Percentiles rank a stretch among this genome's conserved stretches.
Evolutionary conservation across 305 asterid genomes (phyloP).

Genomic region (Solanum chacoense): DNA sequence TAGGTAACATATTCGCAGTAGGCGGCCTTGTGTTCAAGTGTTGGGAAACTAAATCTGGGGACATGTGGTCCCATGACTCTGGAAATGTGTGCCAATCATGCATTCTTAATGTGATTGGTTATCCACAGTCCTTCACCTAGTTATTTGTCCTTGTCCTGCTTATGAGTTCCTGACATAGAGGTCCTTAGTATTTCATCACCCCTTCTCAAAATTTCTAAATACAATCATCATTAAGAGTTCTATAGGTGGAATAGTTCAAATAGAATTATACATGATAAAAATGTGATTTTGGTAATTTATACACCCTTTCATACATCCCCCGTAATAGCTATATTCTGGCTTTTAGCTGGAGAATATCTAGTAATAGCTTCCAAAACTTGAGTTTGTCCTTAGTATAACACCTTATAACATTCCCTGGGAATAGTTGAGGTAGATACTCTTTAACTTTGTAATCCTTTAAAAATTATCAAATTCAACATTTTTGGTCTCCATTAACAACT

Average conservation of each 20-base stretch:
- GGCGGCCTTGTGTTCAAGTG: neutral
- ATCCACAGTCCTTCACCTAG: neutral
- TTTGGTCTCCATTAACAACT: neutral
- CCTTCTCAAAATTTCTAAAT: neutral
- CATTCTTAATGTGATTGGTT: neutral
- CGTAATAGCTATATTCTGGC: neutral
- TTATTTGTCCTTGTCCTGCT: neutral
- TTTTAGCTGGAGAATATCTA: neutral
- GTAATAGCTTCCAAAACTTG: neutral
- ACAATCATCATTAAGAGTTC: neutral
- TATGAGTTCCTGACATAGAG: neutral
- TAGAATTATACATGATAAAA: neutral
- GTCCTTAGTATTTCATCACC: neutral
- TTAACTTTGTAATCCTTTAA: neutral
- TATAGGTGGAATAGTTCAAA: neutral
- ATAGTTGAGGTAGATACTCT: neutral
- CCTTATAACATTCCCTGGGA: neutral
- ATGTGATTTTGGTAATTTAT: neutral
- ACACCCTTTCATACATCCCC: neutral
- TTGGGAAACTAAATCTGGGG: neutral
- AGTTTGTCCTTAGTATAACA: neutral
- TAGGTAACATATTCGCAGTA: neutral
- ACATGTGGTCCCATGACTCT: neutral
- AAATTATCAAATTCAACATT: neutral
- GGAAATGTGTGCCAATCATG: neutral